Percentiles rank a stretch among this genome's conserved stretches.
These are phyloP conservation scores for Artemisia tridentata DNA, from an alignment of 129 eudicot species.

Conservation along the genomic window DNA sequence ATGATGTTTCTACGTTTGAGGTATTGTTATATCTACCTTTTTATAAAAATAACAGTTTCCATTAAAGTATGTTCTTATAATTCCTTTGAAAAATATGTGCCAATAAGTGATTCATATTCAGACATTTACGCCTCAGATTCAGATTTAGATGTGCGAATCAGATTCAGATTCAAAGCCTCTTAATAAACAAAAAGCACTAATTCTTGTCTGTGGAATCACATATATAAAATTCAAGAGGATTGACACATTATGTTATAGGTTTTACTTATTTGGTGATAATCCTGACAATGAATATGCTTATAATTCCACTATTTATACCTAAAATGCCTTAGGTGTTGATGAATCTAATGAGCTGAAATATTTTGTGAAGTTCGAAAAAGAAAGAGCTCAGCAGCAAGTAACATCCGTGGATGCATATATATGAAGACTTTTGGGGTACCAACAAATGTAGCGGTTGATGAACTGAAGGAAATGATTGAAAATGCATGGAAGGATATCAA, in stretches of 20 bases:
- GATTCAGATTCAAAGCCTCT: too few species aligned
- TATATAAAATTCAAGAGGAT: background rate
- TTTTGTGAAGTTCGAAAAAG: conserved; percentile 13
- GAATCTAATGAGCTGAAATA: background rate
- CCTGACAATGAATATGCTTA: background rate
- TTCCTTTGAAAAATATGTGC: too few species aligned
- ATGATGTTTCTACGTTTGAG: conserved; percentile 13
- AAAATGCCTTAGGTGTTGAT: background rate
- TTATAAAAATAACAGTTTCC: too few species aligned
- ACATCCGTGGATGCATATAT: conserved; percentile 9
- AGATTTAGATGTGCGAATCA: too few species aligned
- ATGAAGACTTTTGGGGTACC: conserved; percentile 16
- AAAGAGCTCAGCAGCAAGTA: conserved; percentile 10
- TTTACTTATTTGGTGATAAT: too few species aligned
- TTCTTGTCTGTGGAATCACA: background rate
- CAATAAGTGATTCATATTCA: too few species aligned
- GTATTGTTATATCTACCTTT: background rate
- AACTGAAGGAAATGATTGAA: conserved; percentile 13
- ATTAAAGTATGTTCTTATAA: too few species aligned
- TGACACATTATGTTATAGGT: background rate
- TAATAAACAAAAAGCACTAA: too few species aligned
- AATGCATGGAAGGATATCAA: conserved; percentile 26
- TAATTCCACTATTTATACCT: background rate
- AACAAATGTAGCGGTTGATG: conserved; percentile 2
- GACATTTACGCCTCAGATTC: too few species aligned